These are phyloP conservation scores for Malus sieversii DNA, from an alignment of 306 rosid genomes.

Conservation along the genomic window DNA sequence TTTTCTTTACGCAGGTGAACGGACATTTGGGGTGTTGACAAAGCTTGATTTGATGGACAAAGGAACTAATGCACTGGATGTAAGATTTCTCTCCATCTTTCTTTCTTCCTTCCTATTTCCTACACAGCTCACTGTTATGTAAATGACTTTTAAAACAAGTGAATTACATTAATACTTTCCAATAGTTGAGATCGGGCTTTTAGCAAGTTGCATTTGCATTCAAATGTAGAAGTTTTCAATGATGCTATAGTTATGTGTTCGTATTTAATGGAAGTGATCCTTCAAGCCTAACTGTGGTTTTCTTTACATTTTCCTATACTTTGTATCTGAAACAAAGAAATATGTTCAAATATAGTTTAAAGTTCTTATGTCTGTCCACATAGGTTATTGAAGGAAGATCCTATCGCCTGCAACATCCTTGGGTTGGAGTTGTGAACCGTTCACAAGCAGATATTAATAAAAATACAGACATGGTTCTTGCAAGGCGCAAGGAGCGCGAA, in stretches of 20 bases:
- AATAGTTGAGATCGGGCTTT: not conserved
- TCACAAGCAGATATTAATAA: conserved; percentile 96
- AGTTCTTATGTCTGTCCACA: not conserved
- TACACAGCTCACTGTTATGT: not conserved
- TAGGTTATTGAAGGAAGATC: conserved; percentile 97
- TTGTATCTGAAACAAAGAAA: not conserved
- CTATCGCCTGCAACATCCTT: conserved; percentile 78
- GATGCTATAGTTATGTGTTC: not conserved
- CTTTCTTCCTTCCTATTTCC: not conserved
- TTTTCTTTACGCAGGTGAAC: conserved; percentile 44
- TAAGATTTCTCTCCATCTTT: conserved; percentile 24
- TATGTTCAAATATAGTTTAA: not conserved
- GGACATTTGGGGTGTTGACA: conserved; percentile 92
- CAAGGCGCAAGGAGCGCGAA: conserved; percentile 88
- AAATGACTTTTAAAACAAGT: not conserved
- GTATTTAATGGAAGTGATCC: not conserved
- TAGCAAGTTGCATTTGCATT: not conserved
- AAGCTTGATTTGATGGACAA: conserved; percentile 96
- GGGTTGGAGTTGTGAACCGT: conserved; percentile 98
- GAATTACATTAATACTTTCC: not conserved
- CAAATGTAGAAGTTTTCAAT: not conserved
- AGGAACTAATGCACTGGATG: conserved; percentile 90
- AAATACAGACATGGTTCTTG: conserved; percentile 78
- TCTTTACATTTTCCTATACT: not conserved
- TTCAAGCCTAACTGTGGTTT: not conserved